Evolutionary conservation across 2,329 filamentous ascomycete species (phyloP), one percentile per base, ranked within the genome.

Genomic region (Fusarium temperatum): DNA sequence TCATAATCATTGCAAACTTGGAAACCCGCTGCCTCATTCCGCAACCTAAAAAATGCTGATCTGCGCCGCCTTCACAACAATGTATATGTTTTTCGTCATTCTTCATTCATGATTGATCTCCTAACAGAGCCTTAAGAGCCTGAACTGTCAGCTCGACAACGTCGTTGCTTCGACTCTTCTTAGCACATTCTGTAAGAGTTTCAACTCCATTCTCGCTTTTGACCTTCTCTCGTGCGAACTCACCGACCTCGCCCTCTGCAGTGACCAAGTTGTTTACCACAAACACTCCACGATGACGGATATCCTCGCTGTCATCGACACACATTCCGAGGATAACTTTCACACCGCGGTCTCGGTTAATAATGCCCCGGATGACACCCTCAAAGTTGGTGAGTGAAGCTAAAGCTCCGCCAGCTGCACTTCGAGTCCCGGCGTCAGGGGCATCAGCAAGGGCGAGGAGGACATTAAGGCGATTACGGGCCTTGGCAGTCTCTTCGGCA

Each of bases 381-480:
- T 96, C 94, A 80, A 92, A 95, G 36, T 91, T 90, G 0, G 95
- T 95, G 30, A 99, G 83, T 82, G 93, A 93, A 2, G 96, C 96
- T 56, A 99, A 82, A 0, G 95, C 96, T 4, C 96, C 96, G 6
- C 95, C 95, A 0, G 96, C 95, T 0, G 95, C 96, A 54, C 91
- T 90, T 36, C 96, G 87, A 0, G 95, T 98, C 0, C 90, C 90
- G 12, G 89, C 82, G 74, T 98, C 95, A 57, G 97, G 93, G 4
- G 94, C 91, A 79, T 98, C 95, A 1, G 94, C 92, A 41, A 99
- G 89, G 0, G 96, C 96, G 18, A 98, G 88, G 2, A 99, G 85
- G 44, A 98, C 90, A 79, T 97, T 93, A 47, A 98, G 83, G 1
- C 96, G 88, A 61, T 94, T 91, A 32, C 88, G 89, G 1, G 94